Base-by-base conservation (phyloP, 2,329 filamentous ascomycete species). In the Cephalotrichum gorgonifer region DNA sequence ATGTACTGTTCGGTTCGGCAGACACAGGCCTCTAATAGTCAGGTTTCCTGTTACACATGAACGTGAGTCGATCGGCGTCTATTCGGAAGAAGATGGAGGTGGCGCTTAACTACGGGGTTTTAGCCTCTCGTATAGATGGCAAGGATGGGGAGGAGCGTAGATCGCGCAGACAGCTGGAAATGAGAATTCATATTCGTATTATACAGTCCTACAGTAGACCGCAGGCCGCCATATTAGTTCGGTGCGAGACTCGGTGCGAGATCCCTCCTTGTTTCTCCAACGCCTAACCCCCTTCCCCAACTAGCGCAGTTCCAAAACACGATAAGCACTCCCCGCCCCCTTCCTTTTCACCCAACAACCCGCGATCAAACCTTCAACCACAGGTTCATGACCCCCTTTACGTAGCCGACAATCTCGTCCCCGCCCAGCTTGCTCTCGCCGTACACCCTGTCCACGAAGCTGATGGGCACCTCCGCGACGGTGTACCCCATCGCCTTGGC, bases 401-500 rank as follows among this genome's bases (percentile, higher is more conserved):
- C 83, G 66, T 97, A 98, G 69, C 96, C 88, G 50, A 94, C 87
- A 69, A 98, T 96, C 76, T 98, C 93, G 61, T 90, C 85, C 1
- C 88, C 88, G 23, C 91, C 90, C 48, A 98, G 75, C 76, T 97
- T 98, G 63, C 84, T 89, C 72, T 95, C 91, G 28, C 93, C 93
- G 64, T 95, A 98, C 43, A 98, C 68, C 50, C 93, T 81, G 66
- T 98, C 94, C 38, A 97, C 93, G 65, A 98, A 98, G 23, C 81
- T 87, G 57, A 98, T 98, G 12, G 93, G 93, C 53, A 95, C 91
- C 75, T 98, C 93, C 15, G 87, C 88, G 28, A 98, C 91, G 33
- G 83, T 86, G 72, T 81, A 95, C 1, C 93, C 91, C 87, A 96
- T 90, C 15, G 86, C 87, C 79, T 96, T 96, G 30, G 93, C 93